Conservation (phyloP, 768 basidiomycete genomes). For the Hemileccinum rubropunctum region DNA sequence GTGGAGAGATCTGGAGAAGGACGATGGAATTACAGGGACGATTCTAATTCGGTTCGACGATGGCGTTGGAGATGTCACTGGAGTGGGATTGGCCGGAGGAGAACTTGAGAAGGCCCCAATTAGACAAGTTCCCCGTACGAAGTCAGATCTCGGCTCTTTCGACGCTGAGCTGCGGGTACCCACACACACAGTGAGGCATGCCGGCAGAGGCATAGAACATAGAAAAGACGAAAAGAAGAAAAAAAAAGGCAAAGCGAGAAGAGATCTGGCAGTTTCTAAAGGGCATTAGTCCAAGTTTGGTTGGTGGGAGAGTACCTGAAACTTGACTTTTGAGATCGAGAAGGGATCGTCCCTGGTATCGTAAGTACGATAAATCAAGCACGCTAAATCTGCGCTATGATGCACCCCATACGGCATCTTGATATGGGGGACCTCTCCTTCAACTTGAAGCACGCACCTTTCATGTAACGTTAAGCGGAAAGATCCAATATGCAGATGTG, state of each 20-base stretch:
- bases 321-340: slow-evolving; percentile 36
- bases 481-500: slow-evolving; percentile 33
- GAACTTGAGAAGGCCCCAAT: slow-evolving; percentile 21
- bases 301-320: slow-evolving; percentile 34
- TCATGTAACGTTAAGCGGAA: slow-evolving; percentile 38
- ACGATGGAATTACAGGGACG: slow-evolving; percentile 22
- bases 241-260: slow-evolving; percentile 13
- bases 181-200: slow-evolving; percentile 18
- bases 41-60: slow-evolving; percentile 27
- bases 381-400: slow-evolving; percentile 33
- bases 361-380: slow-evolving; percentile 35
- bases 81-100: slow-evolving; percentile 29
- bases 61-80: slow-evolving; percentile 32
- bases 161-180: slow-evolving; percentile 12
- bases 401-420: slow-evolving; percentile 33
- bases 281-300: slow-evolving; percentile 20
- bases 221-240: neutral
- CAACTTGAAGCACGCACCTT: slow-evolving; percentile 29
- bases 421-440: slow-evolving; percentile 25
- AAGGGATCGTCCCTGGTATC: slow-evolving; percentile 37
- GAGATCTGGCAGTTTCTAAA: slow-evolving; percentile 28
- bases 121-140: slow-evolving; percentile 27
- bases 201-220: slow-evolving; percentile 23
- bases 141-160: slow-evolving; percentile 24
- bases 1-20: slow-evolving; percentile 27